phyloP scores from a whole-genome alignment of 2,329 filamentous ascomycete species.

The Lachnellula occidentalis region DNA sequence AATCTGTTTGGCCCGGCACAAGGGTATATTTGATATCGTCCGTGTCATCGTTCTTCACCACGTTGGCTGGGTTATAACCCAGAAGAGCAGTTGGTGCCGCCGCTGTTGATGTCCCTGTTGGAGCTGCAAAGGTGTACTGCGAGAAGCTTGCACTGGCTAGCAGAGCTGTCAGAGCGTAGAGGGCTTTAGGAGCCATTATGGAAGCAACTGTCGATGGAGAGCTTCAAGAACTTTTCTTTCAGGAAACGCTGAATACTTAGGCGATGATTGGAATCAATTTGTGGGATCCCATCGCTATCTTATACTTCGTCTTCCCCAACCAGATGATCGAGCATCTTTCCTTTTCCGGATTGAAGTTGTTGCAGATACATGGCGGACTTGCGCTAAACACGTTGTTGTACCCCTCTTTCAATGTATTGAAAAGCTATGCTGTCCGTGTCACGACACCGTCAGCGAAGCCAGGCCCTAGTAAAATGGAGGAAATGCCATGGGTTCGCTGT shows the following conservation, averaged over 20 bases:
- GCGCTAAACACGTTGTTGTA: background rate
- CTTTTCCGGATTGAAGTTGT: background rate
- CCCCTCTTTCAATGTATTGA: background rate
- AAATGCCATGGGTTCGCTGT: background rate
- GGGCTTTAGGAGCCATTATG: background rate
- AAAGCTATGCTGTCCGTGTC: background rate
- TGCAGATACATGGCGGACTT: background rate
- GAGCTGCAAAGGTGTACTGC: constrained; percentile 12
- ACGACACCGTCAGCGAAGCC: background rate
- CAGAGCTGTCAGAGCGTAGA: background rate
- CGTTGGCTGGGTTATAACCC: constrained; percentile 36
- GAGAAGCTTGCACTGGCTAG: constrained; percentile 8
- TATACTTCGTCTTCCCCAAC: background rate
- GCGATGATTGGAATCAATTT: background rate
- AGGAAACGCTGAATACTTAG: too few species aligned
- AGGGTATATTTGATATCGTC: constrained; percentile 35
- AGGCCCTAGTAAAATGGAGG: background rate
- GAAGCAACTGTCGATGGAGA: background rate
- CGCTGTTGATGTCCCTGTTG: constrained; percentile 18
- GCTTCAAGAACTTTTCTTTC: background rate
- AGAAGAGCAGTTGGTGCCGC: constrained; percentile 28
- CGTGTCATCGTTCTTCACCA: constrained; percentile 32
- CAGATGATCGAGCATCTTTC: too few species aligned
- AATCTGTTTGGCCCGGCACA: constrained; percentile 45
- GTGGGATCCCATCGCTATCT: background rate